phyloP scores from a whole-genome alignment of 352 stramenopile species.

The Elongisporangium senticosum region DNA sequence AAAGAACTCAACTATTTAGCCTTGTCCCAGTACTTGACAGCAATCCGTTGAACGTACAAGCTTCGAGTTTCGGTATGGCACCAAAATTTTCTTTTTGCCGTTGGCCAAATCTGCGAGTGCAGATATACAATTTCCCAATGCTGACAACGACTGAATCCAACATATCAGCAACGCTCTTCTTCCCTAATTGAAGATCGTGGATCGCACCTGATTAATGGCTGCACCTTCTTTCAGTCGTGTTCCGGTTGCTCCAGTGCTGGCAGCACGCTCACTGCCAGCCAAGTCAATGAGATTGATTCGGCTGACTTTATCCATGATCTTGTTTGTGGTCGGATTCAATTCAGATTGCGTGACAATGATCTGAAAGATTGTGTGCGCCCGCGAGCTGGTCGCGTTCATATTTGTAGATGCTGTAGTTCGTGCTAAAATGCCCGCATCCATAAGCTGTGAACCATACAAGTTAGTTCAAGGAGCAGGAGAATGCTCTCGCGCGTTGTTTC shows the following conservation, averaged over 20 bases:
- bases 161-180: neutral
- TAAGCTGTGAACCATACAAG: conserved; percentile 32
- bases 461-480: neutral
- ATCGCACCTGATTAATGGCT: conserved; percentile 87
- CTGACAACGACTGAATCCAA: conserved; percentile 63
- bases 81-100: conserved; percentile 81
- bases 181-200: neutral
- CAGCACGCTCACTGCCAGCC: conserved; percentile 85
- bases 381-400: conserved; percentile 84
- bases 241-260: conserved; percentile 87
- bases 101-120: conserved; percentile 82
- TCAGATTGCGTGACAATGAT: conserved; percentile 81
- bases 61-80: conserved; percentile 92
- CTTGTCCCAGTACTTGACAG: neutral
- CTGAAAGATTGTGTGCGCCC: conserved; percentile 81
- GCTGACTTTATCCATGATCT: conserved; percentile 80
- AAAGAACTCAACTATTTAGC: neutral
- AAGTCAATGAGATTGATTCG: conserved; percentile 90
- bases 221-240: conserved; percentile 89
- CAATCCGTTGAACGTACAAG: conserved; percentile 42
- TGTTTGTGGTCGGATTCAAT: conserved; percentile 58
- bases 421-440: conserved; percentile 80
- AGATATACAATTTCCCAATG: conserved; percentile 91
- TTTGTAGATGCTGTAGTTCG: conserved; percentile 82
- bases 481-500: neutral